These are phyloP conservation scores for Yamadazyma philogaea DNA, from an alignment of 805 yeast species.

Conservation along the genomic window DNA sequence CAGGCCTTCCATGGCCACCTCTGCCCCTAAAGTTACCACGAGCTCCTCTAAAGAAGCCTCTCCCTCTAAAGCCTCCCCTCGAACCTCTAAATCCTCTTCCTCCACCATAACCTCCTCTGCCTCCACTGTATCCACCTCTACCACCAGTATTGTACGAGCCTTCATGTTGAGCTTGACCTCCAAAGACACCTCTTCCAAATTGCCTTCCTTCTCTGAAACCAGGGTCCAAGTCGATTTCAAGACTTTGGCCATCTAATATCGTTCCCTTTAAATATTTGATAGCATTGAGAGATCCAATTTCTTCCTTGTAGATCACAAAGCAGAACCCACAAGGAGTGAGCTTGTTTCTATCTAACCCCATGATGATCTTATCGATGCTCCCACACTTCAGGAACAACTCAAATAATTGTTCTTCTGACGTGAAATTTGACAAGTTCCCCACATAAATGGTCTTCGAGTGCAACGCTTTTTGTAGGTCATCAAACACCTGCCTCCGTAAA, in stretches of 20 bases:
- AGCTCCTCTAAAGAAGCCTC: conserved; percentile 9
- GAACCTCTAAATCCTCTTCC: conserved; percentile 37
- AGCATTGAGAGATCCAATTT: conserved; percentile 74
- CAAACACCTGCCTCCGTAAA: conserved; percentile 46
- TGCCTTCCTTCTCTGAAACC: conserved; percentile 96
- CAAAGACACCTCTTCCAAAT: conserved; percentile 87
- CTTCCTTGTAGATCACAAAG: conserved; percentile 72
- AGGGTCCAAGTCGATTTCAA: conserved; percentile 90
- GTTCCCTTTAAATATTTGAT: conserved; percentile 80
- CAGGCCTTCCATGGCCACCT: conserved; percentile 4
- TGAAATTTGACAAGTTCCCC: conserved; percentile 84
- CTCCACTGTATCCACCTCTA: conserved; percentile 40
- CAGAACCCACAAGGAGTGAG: conserved; percentile 97
- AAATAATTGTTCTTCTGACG: conserved; percentile 91
- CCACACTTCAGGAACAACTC: conserved; percentile 87
- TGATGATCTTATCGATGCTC: conserved; percentile 70
- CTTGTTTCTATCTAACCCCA: conserved; percentile 91
- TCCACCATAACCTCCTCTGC: conserved; percentile 46
- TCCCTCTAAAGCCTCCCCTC: conserved; percentile 17
- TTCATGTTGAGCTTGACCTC: conserved; percentile 89
- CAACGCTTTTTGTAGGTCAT: conserved; percentile 63
- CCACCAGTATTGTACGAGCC: conserved; percentile 13
- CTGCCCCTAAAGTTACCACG: conserved; percentile 11
- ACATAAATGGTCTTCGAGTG: conserved; percentile 79
- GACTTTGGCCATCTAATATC: conserved; percentile 73